Base-by-base conservation (phyloP, 2,329 filamentous ascomycete genomes). In the Boeremia lycopersici region DNA sequence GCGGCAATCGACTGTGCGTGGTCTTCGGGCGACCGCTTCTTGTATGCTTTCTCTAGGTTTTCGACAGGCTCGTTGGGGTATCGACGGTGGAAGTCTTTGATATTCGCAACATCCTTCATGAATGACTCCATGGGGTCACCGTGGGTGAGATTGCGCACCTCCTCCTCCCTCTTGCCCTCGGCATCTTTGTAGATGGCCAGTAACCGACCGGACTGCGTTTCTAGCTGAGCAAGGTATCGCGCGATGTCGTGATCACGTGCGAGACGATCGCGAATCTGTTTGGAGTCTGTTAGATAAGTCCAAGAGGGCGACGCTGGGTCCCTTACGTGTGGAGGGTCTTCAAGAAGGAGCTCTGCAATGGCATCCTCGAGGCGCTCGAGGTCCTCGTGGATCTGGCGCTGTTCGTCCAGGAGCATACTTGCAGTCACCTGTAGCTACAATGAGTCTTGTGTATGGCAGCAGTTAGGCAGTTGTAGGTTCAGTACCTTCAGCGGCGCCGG, bases 11-110 rank as follows among this genome's bases (percentile, higher is more conserved):
- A 79, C 41, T 89, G 85, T 4, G 67, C 69, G 44, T 86, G 84
- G 61, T 89, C 87, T 38, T 86, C 86, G 11, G 82, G 83, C 36
- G 82, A 79, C 53, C 83, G 85, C 70, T 86, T 83, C 74, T 92
- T 91, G 80, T 99, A 99, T 31, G 93, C 90, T 64, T 89, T 86
- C 78, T 99, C 96, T 12, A 96, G 86, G 67, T 98, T 97, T 76
- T 99, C 95, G 42, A 96, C 90, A 28, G 90, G 91, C 73, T 97
- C 91, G 76, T 96, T 96, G 1, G 93, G 93, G 70, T 99, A 97
- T 65, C 89, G 86, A 55, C 88, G 85, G 75, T 99, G 93, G 72
- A 96, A 96, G 42, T 90, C 87, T 69, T 92, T 95, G 68, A 96
- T 89, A 25, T 88, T 85, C 53, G 85, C 81, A 13, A 96, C 79